phyloP scores from a whole-genome alignment of 768 basidiomycete genomes.

The Lentinula sp. region DNA sequence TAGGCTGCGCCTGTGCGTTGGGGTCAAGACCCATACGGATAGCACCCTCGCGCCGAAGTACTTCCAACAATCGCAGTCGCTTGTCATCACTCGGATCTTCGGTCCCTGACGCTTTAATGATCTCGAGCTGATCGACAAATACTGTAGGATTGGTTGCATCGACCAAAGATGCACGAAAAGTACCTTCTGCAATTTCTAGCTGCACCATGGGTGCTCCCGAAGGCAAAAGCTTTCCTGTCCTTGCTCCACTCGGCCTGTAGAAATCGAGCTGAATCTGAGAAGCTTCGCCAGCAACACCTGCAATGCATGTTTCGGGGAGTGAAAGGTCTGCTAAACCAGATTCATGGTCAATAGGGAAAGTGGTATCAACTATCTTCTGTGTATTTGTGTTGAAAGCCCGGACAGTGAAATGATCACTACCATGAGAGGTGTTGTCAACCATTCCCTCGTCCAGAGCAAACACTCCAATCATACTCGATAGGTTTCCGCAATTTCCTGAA shows the following conservation, averaged over 20 bases:
- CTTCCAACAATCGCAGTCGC: constrained; percentile 33
- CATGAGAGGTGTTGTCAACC: constrained; percentile 5
- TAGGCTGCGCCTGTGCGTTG: constrained; percentile 59
- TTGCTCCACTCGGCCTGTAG: constrained; percentile 57
- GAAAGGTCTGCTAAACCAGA: constrained; percentile 36
- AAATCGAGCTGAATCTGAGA: constrained; percentile 66
- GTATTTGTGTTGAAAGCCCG: constrained; percentile 71
- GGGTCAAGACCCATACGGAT: constrained; percentile 60
- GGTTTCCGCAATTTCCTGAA: constrained; percentile 73
- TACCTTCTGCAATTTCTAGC: constrained; percentile 25
- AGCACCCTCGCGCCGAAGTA: constrained; percentile 50
- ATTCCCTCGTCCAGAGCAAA: constrained; percentile 67
- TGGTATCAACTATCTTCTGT: constrained; percentile 59
- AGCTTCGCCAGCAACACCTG: constrained; percentile 62
- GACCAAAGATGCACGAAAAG: constrained; percentile 42
- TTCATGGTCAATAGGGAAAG: constrained; percentile 49
- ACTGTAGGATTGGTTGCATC: constrained; percentile 76
- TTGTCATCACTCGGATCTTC: not conserved
- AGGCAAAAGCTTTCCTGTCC: constrained; percentile 68
- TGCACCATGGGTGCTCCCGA: constrained; percentile 43
- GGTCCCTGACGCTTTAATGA: constrained; percentile 16
- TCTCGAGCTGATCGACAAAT: constrained; percentile 43
- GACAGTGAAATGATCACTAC: constrained; percentile 31
- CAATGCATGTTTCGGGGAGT: constrained; percentile 46
- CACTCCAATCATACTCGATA: constrained; percentile 66